Evolutionary conservation across 768 basidiomycete genomes (phyloP).

Genomic region (Rhizopogon salebrosus): DNA sequence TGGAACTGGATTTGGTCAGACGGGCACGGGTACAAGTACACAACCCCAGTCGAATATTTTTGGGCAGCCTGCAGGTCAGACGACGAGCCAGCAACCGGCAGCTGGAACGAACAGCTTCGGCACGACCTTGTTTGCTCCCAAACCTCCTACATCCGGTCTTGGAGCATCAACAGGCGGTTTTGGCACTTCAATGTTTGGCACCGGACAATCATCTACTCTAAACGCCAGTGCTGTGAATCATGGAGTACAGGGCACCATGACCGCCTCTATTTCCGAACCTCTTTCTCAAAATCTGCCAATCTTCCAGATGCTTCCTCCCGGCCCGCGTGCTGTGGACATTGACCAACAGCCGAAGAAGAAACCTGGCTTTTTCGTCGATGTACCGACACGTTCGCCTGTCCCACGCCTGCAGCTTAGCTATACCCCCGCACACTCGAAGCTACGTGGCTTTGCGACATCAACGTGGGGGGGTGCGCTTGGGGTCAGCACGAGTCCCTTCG

Average conservation of each 20-base stretch:
- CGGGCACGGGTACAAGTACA: constrained; percentile 21
- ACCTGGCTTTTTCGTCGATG: constrained; percentile 69
- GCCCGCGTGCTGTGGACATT: constrained; percentile 56
- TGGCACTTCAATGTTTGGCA: constrained; percentile 37
- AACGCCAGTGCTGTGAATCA: constrained; percentile 36
- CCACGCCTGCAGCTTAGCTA: constrained; percentile 64
- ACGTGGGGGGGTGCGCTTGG: constrained; percentile 33
- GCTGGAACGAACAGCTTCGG: constrained; percentile 30
- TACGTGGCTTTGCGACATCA: constrained; percentile 60
- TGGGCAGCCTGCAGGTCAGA: constrained; percentile 46
- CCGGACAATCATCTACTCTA: constrained; percentile 27
- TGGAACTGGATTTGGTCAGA: constrained; percentile 44
- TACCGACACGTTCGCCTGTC: constrained; percentile 66
- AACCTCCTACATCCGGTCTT: constrained; percentile 46
- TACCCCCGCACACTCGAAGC: constrained; percentile 54
- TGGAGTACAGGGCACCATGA: constrained; percentile 57
- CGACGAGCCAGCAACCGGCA: constrained; percentile 31
- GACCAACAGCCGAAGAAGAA: constrained; percentile 73
- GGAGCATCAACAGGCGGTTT: constrained; percentile 35
- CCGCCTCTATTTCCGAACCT: constrained; percentile 86
- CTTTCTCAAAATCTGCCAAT: constrained; percentile 68
- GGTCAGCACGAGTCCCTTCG: constrained; percentile 29
- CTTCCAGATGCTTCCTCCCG: constrained; percentile 70
- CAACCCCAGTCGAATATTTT: constrained; percentile 38
- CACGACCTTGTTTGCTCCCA: constrained; percentile 44